Percentiles rank a stretch among this genome's conserved stretches.
Evolutionary conservation across 495 filamentous ascomycete genomes (phyloP).

Genomic region (Viridothelium virens): DNA sequence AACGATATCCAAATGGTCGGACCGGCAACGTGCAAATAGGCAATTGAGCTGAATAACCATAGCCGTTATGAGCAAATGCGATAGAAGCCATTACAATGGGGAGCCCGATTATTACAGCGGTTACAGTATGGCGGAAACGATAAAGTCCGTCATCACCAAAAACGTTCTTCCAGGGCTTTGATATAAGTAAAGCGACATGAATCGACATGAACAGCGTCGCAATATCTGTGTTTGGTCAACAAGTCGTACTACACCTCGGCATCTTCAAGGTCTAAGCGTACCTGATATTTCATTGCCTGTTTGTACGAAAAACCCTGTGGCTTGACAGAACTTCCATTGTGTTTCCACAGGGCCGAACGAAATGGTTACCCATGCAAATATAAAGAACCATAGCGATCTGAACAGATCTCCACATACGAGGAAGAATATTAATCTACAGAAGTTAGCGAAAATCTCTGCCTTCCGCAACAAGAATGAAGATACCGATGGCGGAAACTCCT

Average conservation of each 20-base stretch:
- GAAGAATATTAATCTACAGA: slow-evolving; percentile 57
- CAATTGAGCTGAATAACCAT: slow-evolving; percentile 52
- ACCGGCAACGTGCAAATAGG: slow-evolving; percentile 61
- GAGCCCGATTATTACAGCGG: slow-evolving; percentile 47
- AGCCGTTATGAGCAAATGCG: slow-evolving; percentile 50
- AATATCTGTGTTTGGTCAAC: slow-evolving; percentile 42
- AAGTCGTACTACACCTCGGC: neutral
- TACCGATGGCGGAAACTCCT: slow-evolving; percentile 68
- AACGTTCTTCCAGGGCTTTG: slow-evolving; percentile 42
- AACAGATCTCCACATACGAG: slow-evolving; percentile 61
- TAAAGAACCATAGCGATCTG: slow-evolving; percentile 57
- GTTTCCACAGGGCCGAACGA: slow-evolving; percentile 40
- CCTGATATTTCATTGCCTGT: slow-evolving; percentile 59
- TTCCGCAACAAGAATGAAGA: slow-evolving; percentile 22
- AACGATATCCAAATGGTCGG: slow-evolving; percentile 52
- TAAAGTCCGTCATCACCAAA: slow-evolving; percentile 55
- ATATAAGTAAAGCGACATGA: slow-evolving; percentile 62
- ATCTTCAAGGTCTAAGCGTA: slow-evolving; percentile 12
- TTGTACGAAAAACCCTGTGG: slow-evolving; percentile 56
- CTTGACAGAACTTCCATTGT: slow-evolving; percentile 54
- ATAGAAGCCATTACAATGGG: slow-evolving; percentile 52
- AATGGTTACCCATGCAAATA: slow-evolving; percentile 51
- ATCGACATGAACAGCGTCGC: slow-evolving; percentile 62
- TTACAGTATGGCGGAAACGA: slow-evolving; percentile 52
- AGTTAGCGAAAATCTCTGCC: slow-evolving; percentile 20